Percentiles rank a stretch among this genome's conserved stretches.
Conservation (phyloP, 495 filamentous ascomycete genomes). For the Penicillium samsonianum region DNA sequence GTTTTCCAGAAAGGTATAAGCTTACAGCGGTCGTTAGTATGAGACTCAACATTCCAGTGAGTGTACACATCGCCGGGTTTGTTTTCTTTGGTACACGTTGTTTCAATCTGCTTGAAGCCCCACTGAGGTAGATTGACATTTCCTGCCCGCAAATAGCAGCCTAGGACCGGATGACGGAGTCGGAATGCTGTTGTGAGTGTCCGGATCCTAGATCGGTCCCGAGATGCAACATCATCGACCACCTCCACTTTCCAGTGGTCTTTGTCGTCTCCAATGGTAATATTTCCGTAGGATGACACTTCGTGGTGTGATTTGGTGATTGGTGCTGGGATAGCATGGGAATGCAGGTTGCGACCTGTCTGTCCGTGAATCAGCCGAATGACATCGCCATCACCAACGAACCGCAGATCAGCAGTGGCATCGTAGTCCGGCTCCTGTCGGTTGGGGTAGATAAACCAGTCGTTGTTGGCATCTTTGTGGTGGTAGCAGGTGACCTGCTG, state of each 20-base stretch:
- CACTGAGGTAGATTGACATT: constrained; percentile 97
- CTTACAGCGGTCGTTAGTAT: constrained; percentile 92
- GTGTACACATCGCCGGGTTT: constrained; percentile 91
- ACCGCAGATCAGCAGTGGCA: constrained; percentile 64
- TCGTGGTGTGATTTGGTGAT: constrained; percentile 87
- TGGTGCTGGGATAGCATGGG: constrained; percentile 84
- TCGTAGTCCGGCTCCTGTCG: constrained; percentile 73
- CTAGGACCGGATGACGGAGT: constrained; percentile 76
- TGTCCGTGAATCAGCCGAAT: constrained; percentile 92
- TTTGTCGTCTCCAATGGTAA: constrained; percentile 96
- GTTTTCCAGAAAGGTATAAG: constrained; percentile 15
- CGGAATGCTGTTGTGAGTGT: constrained; percentile 94
- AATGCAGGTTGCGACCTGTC: constrained; percentile 95
- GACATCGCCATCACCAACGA: constrained; percentile 72
- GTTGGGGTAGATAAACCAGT: constrained; percentile 98
- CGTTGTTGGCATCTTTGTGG: constrained; percentile 99
- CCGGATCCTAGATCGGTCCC: constrained; percentile 80
- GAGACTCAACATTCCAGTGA: constrained; percentile 98
- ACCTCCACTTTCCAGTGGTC: constrained; percentile 97
- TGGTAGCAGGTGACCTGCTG: constrained; percentile 99
- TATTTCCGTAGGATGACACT: constrained; percentile 94
- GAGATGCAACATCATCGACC: constrained; percentile 81
- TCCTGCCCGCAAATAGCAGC: constrained; percentile 92
- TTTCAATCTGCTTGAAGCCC: constrained; percentile 99
- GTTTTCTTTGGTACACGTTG: constrained; percentile 92